Conservation (phyloP, 164 flowering plant species). For the Amborella trichopoda region DNA sequence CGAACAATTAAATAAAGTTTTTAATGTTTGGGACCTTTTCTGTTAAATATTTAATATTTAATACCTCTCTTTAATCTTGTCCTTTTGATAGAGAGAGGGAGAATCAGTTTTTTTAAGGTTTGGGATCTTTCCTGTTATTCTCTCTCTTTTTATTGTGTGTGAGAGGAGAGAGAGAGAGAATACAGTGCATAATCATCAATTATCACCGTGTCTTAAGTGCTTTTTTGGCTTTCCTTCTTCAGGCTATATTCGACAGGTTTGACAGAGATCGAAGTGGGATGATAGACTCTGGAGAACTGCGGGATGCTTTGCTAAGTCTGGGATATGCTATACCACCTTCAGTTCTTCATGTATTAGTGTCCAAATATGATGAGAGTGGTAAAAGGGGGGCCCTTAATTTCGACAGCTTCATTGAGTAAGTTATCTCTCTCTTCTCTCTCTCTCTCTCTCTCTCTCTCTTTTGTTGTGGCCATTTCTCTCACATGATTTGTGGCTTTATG, state of each 20-base stretch:
- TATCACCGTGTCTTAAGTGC: neutral
- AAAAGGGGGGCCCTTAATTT: constrained; percentile 29
- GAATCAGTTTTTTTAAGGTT: no score
- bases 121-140: no score
- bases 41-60: no score
- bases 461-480: constrained; percentile 5
- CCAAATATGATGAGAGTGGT: constrained; percentile 34
- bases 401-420: constrained; percentile 63
- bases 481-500: constrained; percentile 8
- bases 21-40: no score
- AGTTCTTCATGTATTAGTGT: constrained; percentile 45
- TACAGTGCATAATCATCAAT: no score
- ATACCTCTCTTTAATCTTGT: no score
- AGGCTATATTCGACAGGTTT: constrained; percentile 67
- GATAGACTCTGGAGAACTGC: constrained; percentile 39
- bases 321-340: constrained; percentile 43
- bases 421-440: neutral
- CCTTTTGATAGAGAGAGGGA: no score
- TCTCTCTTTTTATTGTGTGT: no score
- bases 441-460: neutral
- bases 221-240: constrained; percentile 2
- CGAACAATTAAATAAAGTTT: no score
- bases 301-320: constrained; percentile 40
- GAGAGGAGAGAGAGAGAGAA: no score
- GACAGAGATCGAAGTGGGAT: constrained; percentile 77